phyloP scores from a whole-genome alignment of 345 rosid species.

The Eucalyptus marginata region DNA sequence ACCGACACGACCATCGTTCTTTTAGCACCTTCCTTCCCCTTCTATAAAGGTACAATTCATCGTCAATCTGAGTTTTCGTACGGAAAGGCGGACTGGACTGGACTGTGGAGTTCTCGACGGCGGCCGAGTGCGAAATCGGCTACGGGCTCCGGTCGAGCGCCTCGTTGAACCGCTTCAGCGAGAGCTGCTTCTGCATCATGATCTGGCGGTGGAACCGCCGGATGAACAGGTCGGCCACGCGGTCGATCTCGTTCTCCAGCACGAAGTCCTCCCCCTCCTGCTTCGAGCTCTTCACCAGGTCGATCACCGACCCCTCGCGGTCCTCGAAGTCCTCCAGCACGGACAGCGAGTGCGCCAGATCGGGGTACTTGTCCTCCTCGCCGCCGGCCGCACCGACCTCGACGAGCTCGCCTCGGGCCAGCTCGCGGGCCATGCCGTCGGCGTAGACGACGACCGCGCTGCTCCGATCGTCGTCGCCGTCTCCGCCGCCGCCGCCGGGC shows the following conservation, averaged over 20 bases:
- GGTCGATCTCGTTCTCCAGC: constrained; percentile 81
- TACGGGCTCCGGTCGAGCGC: constrained; percentile 5
- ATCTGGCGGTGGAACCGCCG: constrained; percentile 55
- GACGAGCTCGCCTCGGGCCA: not conserved
- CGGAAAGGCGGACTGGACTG: not conserved
- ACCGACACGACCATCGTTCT: not conserved
- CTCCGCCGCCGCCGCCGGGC: not conserved
- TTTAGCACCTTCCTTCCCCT: not conserved
- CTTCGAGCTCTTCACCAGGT: constrained; percentile 53
- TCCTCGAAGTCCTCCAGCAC: constrained; percentile 16
- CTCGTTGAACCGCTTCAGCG: constrained; percentile 21
- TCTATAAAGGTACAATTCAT: not conserved
- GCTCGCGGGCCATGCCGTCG: not conserved
- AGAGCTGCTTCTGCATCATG: constrained; percentile 69
- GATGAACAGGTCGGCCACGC: constrained; percentile 69
- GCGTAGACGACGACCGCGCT: not conserved
- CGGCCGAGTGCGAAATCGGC: not conserved
- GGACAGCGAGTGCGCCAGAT: constrained; percentile 36
- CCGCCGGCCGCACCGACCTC: not conserved
- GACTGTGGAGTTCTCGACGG: not conserved
- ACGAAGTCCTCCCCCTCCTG: constrained; percentile 63
- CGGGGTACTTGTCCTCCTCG: constrained; percentile 32
- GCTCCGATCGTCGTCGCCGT: not conserved
- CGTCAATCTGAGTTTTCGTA: not conserved
- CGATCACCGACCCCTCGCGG: constrained; percentile 63